Evolutionary conservation across 164 flowering plant species (phyloP).

Genomic region (Chloranthus sessilifolius): DNA sequence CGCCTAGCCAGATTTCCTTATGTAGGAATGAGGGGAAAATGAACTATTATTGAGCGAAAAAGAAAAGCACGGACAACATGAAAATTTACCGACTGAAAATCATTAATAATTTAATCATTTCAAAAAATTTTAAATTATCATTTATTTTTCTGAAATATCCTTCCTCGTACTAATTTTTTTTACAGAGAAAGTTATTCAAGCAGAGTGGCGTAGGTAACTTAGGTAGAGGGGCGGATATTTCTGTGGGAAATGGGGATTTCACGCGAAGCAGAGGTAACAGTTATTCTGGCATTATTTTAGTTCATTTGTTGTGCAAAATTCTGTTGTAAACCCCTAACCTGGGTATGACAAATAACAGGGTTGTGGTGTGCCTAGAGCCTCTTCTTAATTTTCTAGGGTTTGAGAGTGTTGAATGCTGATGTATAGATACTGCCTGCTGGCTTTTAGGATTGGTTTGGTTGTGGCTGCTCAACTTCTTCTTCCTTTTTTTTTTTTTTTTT

Average conservation of each 20-base stretch:
- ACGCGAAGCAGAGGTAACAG: constrained; percentile 1
- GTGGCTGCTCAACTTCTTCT: background rate
- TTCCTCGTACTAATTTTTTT: too few species aligned
- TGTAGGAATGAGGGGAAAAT: too few species aligned
- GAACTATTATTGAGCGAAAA: too few species aligned
- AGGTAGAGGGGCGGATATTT: constrained; percentile 69
- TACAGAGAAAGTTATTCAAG: constrained; percentile 48
- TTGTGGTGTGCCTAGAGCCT: constrained; percentile 11
- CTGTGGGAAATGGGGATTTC: background rate
- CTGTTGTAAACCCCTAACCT: constrained; percentile 17
- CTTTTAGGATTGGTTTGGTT: constrained; percentile 11
- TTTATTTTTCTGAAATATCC: too few species aligned
- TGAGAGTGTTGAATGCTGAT: constrained; percentile 14
- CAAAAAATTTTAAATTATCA: too few species aligned
- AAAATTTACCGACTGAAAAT: too few species aligned
- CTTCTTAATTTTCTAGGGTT: constrained; percentile 3
- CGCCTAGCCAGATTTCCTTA: too few species aligned
- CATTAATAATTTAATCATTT: too few species aligned
- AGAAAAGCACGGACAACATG: too few species aligned
- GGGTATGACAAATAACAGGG: constrained; percentile 19
- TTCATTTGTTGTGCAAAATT: constrained; percentile 14
- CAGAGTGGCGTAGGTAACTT: constrained; percentile 67
- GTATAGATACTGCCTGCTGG: constrained; percentile 21
- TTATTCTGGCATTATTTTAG: constrained; percentile 5
- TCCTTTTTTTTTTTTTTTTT: too few species aligned